Evolutionary conservation across 148 eudicot species (phyloP).

Genomic region (Rhododendron henanense): DNA sequence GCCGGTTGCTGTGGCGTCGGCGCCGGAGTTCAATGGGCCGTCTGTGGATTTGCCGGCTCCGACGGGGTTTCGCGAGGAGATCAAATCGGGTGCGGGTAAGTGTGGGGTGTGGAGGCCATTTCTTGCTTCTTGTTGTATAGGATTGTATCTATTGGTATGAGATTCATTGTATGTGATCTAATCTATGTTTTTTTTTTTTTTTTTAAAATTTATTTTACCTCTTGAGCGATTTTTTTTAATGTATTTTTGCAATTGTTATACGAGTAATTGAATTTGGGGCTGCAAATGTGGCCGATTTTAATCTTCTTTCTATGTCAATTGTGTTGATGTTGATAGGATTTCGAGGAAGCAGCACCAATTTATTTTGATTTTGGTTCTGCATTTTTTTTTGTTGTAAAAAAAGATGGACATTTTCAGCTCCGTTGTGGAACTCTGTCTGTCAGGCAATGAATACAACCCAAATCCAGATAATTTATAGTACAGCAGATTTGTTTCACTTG

Average conservation of each 20-base stretch:
- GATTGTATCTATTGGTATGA: conserved; percentile 23
- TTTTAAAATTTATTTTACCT: neutral
- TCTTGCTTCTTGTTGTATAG: conserved; percentile 21
- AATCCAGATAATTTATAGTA: neutral
- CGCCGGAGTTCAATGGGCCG: conserved; percentile 25
- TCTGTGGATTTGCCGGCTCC: conserved; percentile 36
- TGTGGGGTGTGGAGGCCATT: neutral
- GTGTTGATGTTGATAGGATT: neutral
- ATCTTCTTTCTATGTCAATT: neutral
- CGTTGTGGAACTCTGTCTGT: neutral
- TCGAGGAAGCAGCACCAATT: neutral
- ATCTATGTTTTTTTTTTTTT: neutral
- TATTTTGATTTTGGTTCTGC: neutral
- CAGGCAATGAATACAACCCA: neutral
- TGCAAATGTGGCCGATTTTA: conserved; percentile 10
- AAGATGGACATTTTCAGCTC: neutral
- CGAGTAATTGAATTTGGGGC: conserved; percentile 17
- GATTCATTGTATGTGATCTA: neutral
- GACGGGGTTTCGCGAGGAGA: conserved; percentile 26
- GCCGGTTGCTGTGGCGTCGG: conserved; percentile 36
- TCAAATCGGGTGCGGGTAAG: conserved; percentile 9
- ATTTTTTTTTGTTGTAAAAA: neutral
- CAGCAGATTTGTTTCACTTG: neutral
- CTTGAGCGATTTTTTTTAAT: neutral
- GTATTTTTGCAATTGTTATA: conserved; percentile 15